Base-by-base conservation (phyloP, 75 land plant species). In the Picea glauca region DNA sequence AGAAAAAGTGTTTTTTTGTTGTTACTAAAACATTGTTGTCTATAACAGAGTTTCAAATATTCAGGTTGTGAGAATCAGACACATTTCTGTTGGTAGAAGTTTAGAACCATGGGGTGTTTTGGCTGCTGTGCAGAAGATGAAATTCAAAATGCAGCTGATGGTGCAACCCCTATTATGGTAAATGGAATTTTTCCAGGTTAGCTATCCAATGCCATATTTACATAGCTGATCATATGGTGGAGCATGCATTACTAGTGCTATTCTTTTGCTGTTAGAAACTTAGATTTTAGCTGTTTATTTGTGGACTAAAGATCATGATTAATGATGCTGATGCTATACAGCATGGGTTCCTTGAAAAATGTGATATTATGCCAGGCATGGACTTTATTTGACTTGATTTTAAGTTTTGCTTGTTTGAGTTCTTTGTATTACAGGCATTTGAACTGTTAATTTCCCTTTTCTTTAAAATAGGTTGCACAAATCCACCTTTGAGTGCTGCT, bases 51-150 rank as follows among this genome's bases (percentile, higher is more conserved):
- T 63, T 30, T 31, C 13, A 63, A 63, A 30, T 30, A 63, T 2
- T 30, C 13, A 31, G 66, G 66, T 14, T 63, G 66, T 63, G 66
- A 26, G 31, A 30, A 63, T 11, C 14, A 30, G 33, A 63, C 66
- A 63, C 31, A 26, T 30, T 63, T 30, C 14, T 31, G 26, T 9
- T 63, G 66, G 33, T 63, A 63, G 12, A 63, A 30, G 56, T 50
- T 50, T 50, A 50, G 56, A 50, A 50, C 14, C 66, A 63, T 63
- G 66, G 13, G 26, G 31, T 63, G 66, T 31, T 63, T 63, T 63
- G 4, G 66, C 33, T 63, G 66, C 33, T 63, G 66, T 30, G 31
- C 15, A 63, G 66, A 63, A 63, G 66, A 63, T 63, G 66, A 63
- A 63, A 63, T 63, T 30, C 66, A 63, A 63, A 26, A 63, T n/a